Evolutionary conservation across 2,329 filamentous ascomycete species (phyloP), one percentile per base, ranked within the genome.

Genomic region (Pseudonectria foliicola): DNA sequence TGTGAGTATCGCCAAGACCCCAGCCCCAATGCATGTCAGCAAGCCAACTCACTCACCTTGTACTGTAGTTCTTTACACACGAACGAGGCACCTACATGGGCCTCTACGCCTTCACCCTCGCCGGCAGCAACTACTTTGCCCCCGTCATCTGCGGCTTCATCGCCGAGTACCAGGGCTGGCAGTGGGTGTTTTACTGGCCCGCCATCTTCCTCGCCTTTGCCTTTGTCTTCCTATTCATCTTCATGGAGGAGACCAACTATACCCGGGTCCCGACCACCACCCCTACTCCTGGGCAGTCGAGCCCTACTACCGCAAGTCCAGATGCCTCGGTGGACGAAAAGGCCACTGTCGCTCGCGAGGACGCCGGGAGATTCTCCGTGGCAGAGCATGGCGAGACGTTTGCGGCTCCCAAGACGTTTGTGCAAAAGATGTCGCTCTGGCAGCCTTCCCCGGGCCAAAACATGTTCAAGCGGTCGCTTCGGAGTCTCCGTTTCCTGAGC

Each of bases 221-320:
- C 4, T 57, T 57, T 10, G 27, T 64, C 1, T 59, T 67, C 24
- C 38, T 67, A 1, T 75, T 78, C 48, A 57, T 79, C 39, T 71
- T 79, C 46, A 71, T 77, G 40, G 75, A 79, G 43, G 75, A 80
- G 49, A 75, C 73, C 6, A 67, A 68, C 11, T 80, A 78, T 43
- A 55, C 64, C 28, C 60, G 68, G 11, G 21, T 13, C 2, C 16
- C 27, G 4, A 11, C 7, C 13, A 3, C 36, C n/a, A n/a, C n/a
- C n/a, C n/a, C n/a, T n/a, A n/a, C n/a, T n/a, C n/a, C n/a, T n/a
- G n/a, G n/a, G n/a, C n/a, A n/a, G n/a, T n/a, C n/a, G n/a, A n/a
- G n/a, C n/a, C n/a, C n/a, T n/a, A n/a, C n/a, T n/a, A n/a, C n/a
- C n/a, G n/a, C n/a, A n/a, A n/a, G n/a, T n/a, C n/a, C n/a, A n/a